Percentiles rank a stretch among this genome's conserved stretches.
Conservation (phyloP, 2,329 filamentous ascomycete genomes). For the Diplodia sapinea region DNA sequence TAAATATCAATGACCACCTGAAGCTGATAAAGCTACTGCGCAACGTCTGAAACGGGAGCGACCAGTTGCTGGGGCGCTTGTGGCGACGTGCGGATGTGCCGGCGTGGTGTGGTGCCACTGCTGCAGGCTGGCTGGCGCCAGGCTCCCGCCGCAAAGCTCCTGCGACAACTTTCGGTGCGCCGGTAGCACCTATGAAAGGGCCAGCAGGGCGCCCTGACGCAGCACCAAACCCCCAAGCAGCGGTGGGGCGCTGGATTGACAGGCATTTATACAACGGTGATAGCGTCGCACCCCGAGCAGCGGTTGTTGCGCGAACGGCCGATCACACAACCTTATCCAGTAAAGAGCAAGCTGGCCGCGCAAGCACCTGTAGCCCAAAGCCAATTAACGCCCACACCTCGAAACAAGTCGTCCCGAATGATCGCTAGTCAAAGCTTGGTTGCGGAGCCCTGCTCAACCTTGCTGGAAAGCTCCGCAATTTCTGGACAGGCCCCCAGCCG, state of each 20-base stretch:
- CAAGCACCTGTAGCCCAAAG: slow-evolving; percentile 14
- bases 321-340: slow-evolving; percentile 29
- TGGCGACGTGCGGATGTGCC: background rate
- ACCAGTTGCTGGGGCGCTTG: background rate
- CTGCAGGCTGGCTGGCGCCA: background rate
- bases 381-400: slow-evolving; percentile 12
- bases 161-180: too few relatives aligned
- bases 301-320: slow-evolving; percentile 25
- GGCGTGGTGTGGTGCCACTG: background rate
- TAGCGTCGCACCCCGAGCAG: slow-evolving; percentile 12
- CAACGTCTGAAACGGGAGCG: background rate
- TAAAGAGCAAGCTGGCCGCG: slow-evolving; percentile 23
- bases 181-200: background rate
- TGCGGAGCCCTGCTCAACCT: slow-evolving; percentile 19
- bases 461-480: slow-evolving; percentile 27
- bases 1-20: background rate
- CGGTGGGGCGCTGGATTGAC: background rate
- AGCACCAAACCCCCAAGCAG: background rate
- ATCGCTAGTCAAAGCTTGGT: slow-evolving; percentile 23
- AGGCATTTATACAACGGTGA: slow-evolving; percentile 18
- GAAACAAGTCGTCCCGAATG: slow-evolving; percentile 28
- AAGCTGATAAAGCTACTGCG: background rate
- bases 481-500: slow-evolving; percentile 12
- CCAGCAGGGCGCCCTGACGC: too few relatives aligned
- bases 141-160: background rate